Evolutionary conservation across 331 rosid species (phyloP), one percentile per base, ranked within the genome.

Genomic region (Cydonia oblonga): DNA sequence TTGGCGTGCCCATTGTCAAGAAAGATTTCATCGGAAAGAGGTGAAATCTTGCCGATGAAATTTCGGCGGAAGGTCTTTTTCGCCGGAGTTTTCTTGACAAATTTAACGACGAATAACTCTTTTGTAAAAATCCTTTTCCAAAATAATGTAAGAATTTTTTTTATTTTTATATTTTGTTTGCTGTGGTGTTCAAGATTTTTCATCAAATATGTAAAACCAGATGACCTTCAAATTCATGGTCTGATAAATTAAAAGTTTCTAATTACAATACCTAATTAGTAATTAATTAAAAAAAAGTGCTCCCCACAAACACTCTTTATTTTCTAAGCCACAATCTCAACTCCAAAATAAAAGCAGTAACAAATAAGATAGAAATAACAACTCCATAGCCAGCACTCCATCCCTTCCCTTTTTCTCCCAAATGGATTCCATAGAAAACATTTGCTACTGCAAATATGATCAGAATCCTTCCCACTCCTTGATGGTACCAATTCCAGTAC

Each of bases 401-500:
- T 28, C 77, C 83, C 8, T 56, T 79, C 65, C 87, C 96, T 68
- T 76, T 84, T 7, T 15, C 79, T 10, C 82, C 95, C 57, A 88
- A 75, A 79, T 84, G 83, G 64, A 90, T 88, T 54, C 97, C 97
- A 26, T 88, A 88, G 89, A 88, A 90, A 28, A 88, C 85, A 77
- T 90, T 90, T 63, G 89, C 88, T 16, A 82, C 44, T n/a, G 89
- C 86, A 40, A 88, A 38, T 52, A 88, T 83, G 35, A 90, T 73
- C 63, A 88, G 72, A 69, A 81, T 76, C 75, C 92, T 90, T 5
- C 97, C 97, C 33, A 51, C 69, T 29, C 65, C 81, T 19, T 85
- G 91, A 72, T 90, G 97, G 73, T 86, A 88, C 79, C 84, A 78
- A 57, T 88, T 90, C 97, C 97, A 90, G 82, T 82, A 86, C 46